These are phyloP conservation scores for Thermothelomyces thermophilus DNA, from an alignment of 2,329 filamentous ascomycete species.

Conservation along the genomic window DNA sequence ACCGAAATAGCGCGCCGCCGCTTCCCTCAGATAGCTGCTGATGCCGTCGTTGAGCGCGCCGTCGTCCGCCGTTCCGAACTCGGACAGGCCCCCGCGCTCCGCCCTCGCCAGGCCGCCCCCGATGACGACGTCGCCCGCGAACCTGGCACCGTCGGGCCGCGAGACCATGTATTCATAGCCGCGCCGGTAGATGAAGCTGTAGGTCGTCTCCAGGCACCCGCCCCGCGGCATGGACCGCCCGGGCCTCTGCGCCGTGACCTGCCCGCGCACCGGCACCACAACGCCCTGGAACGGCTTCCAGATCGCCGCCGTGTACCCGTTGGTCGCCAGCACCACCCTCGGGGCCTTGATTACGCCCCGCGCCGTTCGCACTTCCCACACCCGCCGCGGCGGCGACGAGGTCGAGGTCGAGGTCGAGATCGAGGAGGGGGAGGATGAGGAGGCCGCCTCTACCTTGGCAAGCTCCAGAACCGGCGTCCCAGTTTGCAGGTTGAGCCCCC, in stretches of 20 bases:
- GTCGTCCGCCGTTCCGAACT: slow-evolving; percentile 54
- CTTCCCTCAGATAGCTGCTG: slow-evolving; percentile 39
- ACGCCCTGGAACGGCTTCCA: slow-evolving; percentile 38
- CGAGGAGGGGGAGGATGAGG: too few species aligned
- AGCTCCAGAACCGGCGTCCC: slow-evolving; percentile 35
- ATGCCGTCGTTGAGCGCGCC: slow-evolving; percentile 43
- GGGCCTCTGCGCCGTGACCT: slow-evolving; percentile 40
- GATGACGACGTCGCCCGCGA: slow-evolving; percentile 51
- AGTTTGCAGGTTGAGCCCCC: slow-evolving; percentile 45
- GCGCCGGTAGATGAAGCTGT: slow-evolving; percentile 53
- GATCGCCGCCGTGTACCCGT: slow-evolving; percentile 45
- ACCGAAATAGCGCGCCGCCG: slow-evolving; percentile 46
- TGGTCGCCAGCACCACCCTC: slow-evolving; percentile 46
- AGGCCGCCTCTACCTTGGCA: slow-evolving; percentile 6
- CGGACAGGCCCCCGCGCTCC: slow-evolving; percentile 35
- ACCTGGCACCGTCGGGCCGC: slow-evolving; percentile 39
- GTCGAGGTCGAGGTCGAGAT: slow-evolving; percentile 4
- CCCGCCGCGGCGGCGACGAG: background rate
- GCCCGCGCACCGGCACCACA: slow-evolving; percentile 45
- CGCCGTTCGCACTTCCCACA: slow-evolving; percentile 37
- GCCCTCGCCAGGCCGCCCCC: slow-evolving; percentile 49
- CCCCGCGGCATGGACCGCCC: slow-evolving; percentile 31
- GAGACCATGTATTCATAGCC: slow-evolving; percentile 65
- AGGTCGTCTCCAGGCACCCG: slow-evolving; percentile 42
- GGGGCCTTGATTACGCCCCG: slow-evolving; percentile 37